Percentiles rank a stretch among this genome's conserved stretches.
Evolutionary conservation across 2,329 filamentous ascomycete species (phyloP).

Genomic region (Tolypocladium pustulatum): DNA sequence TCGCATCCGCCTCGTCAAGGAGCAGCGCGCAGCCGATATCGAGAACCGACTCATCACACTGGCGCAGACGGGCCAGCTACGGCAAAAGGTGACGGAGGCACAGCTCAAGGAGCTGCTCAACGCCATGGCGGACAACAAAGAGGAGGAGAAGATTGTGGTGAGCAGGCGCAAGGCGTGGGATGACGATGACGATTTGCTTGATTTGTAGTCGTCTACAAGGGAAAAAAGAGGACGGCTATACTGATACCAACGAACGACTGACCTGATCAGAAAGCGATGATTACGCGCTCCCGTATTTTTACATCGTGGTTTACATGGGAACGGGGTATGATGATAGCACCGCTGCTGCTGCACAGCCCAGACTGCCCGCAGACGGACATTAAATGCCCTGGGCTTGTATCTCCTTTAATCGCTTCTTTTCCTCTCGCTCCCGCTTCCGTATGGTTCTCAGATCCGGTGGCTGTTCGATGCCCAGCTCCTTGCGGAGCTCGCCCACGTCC

Average conservation of each 20-base stretch:
- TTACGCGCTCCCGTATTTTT: background rate
- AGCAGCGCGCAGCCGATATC: constrained; percentile 76
- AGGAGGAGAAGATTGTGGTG: constrained; percentile 80
- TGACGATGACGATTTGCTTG: constrained; percentile 70
- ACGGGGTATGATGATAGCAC: constrained; percentile 3
- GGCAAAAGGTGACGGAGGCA: constrained; percentile 78
- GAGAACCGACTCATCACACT: constrained; percentile 91
- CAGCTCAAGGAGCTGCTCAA: constrained; percentile 88
- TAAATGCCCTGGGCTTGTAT: constrained; percentile 11
- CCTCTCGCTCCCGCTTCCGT: constrained; percentile 57
- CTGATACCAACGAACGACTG: constrained; percentile 1
- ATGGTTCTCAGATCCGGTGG: constrained; percentile 79
- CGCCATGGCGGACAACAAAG: constrained; percentile 69
- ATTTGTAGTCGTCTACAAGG: constrained; percentile 31
- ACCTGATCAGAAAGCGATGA: background rate
- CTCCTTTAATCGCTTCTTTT: constrained; percentile 54
- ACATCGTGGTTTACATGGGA: background rate
- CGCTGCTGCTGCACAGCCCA: background rate
- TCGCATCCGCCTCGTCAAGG: constrained; percentile 92
- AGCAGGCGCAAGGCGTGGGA: constrained; percentile 73
- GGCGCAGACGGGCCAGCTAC: constrained; percentile 76
- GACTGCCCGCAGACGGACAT: background rate
- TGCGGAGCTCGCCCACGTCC: constrained; percentile 66
- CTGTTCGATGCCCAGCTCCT: constrained; percentile 70
- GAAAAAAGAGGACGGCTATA: background rate